Conservation (phyloP, 257 asterid genomes). For the Solanum tacnaense region DNA sequence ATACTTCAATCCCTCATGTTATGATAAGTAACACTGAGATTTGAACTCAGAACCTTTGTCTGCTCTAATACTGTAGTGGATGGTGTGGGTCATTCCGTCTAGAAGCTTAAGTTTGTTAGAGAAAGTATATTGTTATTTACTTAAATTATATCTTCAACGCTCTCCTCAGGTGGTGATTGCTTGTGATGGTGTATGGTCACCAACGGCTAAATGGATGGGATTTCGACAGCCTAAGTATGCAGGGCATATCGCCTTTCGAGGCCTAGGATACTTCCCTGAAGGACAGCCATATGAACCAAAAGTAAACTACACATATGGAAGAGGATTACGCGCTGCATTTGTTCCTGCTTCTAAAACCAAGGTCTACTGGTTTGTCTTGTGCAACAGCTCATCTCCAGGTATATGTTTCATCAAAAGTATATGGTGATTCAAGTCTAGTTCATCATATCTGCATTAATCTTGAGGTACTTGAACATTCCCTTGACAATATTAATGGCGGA, state of each 20-base stretch:
- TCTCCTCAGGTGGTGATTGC: constrained; percentile 60
- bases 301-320: constrained; percentile 55
- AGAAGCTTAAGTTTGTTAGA: background rate
- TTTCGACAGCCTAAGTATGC: constrained; percentile 58
- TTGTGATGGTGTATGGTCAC: constrained; percentile 82
- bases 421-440: background rate
- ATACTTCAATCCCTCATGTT: background rate
- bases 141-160: background rate
- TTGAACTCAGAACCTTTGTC: background rate
- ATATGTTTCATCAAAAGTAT: background rate
- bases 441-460: background rate
- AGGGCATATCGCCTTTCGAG: constrained; percentile 65
- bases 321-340: constrained; percentile 63
- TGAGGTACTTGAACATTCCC: background rate
- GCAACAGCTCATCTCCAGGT: constrained; percentile 74
- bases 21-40: background rate
- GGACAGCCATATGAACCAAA: constrained; percentile 60
- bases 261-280: constrained; percentile 59
- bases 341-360: constrained; percentile 71
- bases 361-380: constrained; percentile 80
- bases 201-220: constrained; percentile 91
- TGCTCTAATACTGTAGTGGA: background rate
- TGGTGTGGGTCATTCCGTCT: background rate
- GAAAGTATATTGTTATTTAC: background rate
- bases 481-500: background rate